These are phyloP conservation scores for Ophiorrhiza pumila DNA, from an alignment of 257 asterid genomes.

Conservation along the genomic window DNA sequence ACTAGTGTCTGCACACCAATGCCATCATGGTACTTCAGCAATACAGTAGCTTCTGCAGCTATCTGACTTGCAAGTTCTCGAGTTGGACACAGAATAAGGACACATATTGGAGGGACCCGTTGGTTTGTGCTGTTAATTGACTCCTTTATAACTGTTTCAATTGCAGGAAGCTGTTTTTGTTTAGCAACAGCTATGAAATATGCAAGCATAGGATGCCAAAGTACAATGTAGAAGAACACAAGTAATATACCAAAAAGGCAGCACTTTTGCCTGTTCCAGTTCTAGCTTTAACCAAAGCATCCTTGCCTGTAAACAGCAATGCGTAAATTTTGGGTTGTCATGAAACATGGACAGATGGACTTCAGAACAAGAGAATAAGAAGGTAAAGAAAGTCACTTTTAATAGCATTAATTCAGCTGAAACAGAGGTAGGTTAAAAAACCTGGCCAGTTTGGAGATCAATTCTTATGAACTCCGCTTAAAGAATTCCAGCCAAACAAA, in stretches of 20 bases:
- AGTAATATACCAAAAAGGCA: slow-evolving; percentile 75
- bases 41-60: slow-evolving; percentile 86
- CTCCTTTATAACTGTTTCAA: slow-evolving; percentile 94
- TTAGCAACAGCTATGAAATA: slow-evolving; percentile 46
- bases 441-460: neutral
- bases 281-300: slow-evolving; percentile 87
- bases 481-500: neutral
- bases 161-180: slow-evolving; percentile 96
- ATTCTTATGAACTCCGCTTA: neutral
- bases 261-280: slow-evolving; percentile 94
- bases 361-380: neutral
- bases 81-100: slow-evolving; percentile 83
- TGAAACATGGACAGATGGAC: neutral
- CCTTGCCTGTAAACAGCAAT: slow-evolving; percentile 50
- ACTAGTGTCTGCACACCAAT: slow-evolving; percentile 77
- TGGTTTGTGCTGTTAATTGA: slow-evolving; percentile 30
- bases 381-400: neutral
- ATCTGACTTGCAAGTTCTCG: slow-evolving; percentile 97
- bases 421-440: neutral
- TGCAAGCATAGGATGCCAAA: slow-evolving; percentile 10
- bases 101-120: slow-evolving; percentile 57
- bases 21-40: slow-evolving; percentile 83
- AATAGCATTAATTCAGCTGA: neutral
- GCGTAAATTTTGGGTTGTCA: neutral
- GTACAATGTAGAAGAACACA: slow-evolving; percentile 8